A percentile compares a stretch with the other conserved stretches of the same genome.
Conservation (phyloP, 2,329 filamentous ascomycete genomes). For the Epichloe uncinata region DNA sequence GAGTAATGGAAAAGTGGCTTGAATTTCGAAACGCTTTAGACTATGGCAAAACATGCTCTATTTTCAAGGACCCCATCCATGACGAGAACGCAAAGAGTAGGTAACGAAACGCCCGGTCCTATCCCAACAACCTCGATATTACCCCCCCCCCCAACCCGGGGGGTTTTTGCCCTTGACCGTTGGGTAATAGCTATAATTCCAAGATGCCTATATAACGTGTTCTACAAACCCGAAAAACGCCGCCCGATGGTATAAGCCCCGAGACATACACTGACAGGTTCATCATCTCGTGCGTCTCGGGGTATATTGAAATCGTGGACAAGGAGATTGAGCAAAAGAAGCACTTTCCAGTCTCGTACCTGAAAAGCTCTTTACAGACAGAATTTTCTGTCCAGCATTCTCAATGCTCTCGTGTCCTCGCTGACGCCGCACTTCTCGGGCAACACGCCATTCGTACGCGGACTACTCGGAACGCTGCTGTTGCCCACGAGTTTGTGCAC, state of each 20-base stretch:
- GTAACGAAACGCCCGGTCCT: no score
- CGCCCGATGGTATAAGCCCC: background rate
- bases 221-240: background rate
- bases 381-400: constrained; percentile 51
- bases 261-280: background rate
- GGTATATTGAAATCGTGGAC: background rate
- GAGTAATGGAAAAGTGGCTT: no score
- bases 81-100: no score
- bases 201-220: no score
- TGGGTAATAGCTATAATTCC: no score
- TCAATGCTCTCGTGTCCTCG: constrained; percentile 52
- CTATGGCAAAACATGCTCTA: no score
- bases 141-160: no score
- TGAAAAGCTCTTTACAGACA: constrained; percentile 8
- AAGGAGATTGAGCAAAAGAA: background rate
- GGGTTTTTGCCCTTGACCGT: no score
- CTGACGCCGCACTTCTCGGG: constrained; percentile 31
- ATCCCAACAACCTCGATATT: no score
- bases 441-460: constrained; percentile 14
- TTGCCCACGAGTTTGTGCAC: constrained; percentile 29
- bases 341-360: background rate
- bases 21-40: no score
- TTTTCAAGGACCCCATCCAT: no score
- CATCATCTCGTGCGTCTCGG: background rate
- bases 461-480: constrained; percentile 29